Conservation (phyloP, 148 eudicot genomes). For the Amaranthus hypochondriacus region DNA sequence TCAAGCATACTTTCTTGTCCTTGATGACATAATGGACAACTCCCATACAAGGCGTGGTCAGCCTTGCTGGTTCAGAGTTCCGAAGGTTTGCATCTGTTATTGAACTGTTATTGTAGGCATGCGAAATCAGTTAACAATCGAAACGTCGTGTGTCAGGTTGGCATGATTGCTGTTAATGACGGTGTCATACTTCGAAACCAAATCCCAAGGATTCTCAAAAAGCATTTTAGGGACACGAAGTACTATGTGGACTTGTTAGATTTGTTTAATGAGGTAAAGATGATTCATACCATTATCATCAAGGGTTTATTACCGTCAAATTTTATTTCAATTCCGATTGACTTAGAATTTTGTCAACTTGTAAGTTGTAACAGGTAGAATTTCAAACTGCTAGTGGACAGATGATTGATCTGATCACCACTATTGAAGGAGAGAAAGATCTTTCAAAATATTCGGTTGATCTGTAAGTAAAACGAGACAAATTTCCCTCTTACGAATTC, state of each 20-base stretch:
- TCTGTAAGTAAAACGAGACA: constrained; percentile 46
- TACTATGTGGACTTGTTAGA: constrained; percentile 88
- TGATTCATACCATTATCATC: not conserved
- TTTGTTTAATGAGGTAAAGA: constrained; percentile 84
- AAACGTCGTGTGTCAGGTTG: constrained; percentile 47
- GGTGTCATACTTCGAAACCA: constrained; percentile 87
- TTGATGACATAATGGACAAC: constrained; percentile 84
- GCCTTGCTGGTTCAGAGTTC: constrained; percentile 83
- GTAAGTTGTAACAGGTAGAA: constrained; percentile 51
- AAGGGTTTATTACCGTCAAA: not conserved
- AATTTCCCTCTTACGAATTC: not conserved
- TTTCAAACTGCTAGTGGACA: constrained; percentile 94
- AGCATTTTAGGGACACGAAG: constrained; percentile 70
- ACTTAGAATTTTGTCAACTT: not conserved
- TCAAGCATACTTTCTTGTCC: constrained; percentile 89
- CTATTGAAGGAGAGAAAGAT: constrained; percentile 88
- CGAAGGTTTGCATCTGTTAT: constrained; percentile 46
- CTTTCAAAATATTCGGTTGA: constrained; percentile 74
- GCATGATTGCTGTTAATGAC: constrained; percentile 89
- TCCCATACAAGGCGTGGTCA: constrained; percentile 91
- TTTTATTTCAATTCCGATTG: not conserved
- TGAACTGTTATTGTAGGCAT: not conserved
- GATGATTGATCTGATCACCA: constrained; percentile 94
- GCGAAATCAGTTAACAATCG: not conserved
- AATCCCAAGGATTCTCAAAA: constrained; percentile 79